Conservation (phyloP, 305 asterid genomes). For the Fraxinus angustifolia region DNA sequence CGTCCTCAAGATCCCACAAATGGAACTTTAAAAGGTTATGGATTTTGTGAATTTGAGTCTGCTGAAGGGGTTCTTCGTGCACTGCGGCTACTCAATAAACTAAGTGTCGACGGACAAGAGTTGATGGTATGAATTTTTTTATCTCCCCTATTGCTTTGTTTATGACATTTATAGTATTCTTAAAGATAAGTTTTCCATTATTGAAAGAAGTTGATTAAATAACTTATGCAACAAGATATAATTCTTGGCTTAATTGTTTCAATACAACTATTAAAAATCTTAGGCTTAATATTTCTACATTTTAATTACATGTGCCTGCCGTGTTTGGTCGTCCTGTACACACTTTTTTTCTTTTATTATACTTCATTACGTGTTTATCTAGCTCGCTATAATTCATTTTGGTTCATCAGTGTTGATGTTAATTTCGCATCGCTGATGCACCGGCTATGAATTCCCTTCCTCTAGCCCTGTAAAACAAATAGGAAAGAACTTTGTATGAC, state of each 20-base stretch:
- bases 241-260: conserved; percentile 8
- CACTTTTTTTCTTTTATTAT: neutral
- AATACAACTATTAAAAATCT: neutral
- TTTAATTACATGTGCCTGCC: neutral
- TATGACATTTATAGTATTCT: neutral
- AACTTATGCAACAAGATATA: neutral
- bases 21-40: conserved; percentile 85
- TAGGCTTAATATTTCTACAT: conserved; percentile 11
- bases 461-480: neutral
- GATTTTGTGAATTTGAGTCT: conserved; percentile 95
- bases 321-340: neutral
- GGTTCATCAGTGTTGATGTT: conserved; percentile 5
- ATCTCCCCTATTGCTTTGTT: conserved; percentile 21
- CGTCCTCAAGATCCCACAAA: conserved; percentile 87
- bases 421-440: neutral
- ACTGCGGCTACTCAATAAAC: conserved; percentile 70
- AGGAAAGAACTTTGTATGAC: conserved; percentile 10
- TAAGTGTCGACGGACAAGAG: conserved; percentile 89
- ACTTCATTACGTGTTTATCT: neutral
- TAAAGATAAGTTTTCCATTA: neutral
- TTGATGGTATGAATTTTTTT: conserved; percentile 58
- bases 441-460: neutral
- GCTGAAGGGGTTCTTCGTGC: conserved; percentile 99
- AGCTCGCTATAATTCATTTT: neutral
- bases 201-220: conserved; percentile 9